Evolutionary conservation across 176 grass and related monocot species (phyloP), one percentile per base, ranked within the genome.

Genomic region (Elymus sibiricus): DNA sequence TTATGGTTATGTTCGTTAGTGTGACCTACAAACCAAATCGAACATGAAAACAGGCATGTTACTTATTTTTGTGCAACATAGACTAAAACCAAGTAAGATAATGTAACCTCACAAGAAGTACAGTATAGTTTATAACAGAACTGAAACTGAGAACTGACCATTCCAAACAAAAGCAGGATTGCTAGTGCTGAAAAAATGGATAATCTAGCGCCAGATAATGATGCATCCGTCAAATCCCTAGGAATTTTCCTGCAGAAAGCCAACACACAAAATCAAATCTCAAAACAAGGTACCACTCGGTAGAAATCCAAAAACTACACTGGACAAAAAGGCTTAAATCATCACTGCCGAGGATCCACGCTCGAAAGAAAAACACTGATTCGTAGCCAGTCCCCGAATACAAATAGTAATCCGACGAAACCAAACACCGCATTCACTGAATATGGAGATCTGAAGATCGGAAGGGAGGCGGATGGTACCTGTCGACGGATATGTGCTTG

Each of bases 151-250:
- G 51, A 26, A 83, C 74, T 11, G 9, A 98, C 96, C 96, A 98
- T 98, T 94, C 96, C 96, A 84, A 98, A 94, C 79, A 98, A 84
- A 83, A 98, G 88, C 88, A 95, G 73, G 74, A 98, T 98, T 76
- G 47, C 58, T 32, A 98, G 82, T 80, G 96, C 93, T 79, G 93
- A 90, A 76, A 94, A 19, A 39, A 98, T 91, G 58, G 96, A 98
- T 32, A 98, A 89, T 69, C 96, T 93, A 82, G 93, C 93, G 11
- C 91, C 96, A 70, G 93, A 92, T 82, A 98, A 81, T 76, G 96
- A 98, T 77, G 93, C 93, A 79, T 98, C 96, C 0, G 93, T 98
- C 85, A 98, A 98, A 83, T 98, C 96, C 86, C 96, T 85, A 16
- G 96, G 96, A 71, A 98, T 94, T 92, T 98, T 98, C 90, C 93